A percentile compares a stretch with the other conserved stretches of the same genome.
Evolutionary conservation across 768 basidiomycete genomes (phyloP).

Genomic region (Termitomyces eurrhizus): DNA sequence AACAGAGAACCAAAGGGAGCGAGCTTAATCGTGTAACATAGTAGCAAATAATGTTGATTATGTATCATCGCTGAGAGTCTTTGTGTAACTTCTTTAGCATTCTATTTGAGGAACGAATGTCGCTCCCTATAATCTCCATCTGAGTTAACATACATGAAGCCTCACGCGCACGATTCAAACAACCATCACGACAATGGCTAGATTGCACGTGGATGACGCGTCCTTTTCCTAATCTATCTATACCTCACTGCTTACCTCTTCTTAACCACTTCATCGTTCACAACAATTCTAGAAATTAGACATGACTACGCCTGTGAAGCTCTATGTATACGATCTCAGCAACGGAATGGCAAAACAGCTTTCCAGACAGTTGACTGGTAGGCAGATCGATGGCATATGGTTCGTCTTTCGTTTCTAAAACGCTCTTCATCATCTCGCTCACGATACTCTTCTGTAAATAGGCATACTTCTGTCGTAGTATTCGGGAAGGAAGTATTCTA

Average conservation of each 20-base stretch:
- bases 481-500: slow-evolving; percentile 88
- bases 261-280: background rate
- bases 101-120: no score
- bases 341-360: slow-evolving; percentile 79
- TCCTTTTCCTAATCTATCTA: background rate
- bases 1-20: no score
- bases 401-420: slow-evolving; percentile 22
- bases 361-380: slow-evolving; percentile 78
- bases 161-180: no score
- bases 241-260: background rate
- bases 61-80: no score
- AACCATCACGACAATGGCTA: background rate
- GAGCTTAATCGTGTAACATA: no score
- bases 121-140: no score
- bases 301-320: slow-evolving; percentile 52
- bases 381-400: slow-evolving; percentile 94
- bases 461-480: slow-evolving; percentile 92
- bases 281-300: background rate
- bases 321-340: slow-evolving; percentile 91
- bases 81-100: no score
- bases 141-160: no score
- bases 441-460: slow-evolving; percentile 23
- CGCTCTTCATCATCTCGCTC: background rate
- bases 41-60: no score
- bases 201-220: slow-evolving; percentile 1